Conservation (phyloP, 345 rosid species). For the Tarenaya hassleriana region DNA sequence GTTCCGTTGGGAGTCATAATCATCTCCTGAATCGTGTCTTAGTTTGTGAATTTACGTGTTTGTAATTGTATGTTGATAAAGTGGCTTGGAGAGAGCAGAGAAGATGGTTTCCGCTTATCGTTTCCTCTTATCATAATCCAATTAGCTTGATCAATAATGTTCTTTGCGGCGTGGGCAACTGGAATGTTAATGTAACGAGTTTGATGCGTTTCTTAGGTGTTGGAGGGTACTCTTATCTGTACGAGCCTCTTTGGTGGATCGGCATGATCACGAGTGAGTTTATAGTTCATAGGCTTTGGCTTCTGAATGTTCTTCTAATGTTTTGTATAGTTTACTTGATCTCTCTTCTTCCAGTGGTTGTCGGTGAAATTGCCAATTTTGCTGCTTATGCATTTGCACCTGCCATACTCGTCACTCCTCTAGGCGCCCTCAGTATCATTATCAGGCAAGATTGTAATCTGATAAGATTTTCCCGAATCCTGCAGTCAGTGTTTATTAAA, state of each 20-base stretch:
- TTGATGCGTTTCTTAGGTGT: constrained; percentile 45
- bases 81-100: too few species aligned
- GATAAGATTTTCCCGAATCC: background rate
- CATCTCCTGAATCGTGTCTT: constrained; percentile 3
- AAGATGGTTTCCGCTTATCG: too few species aligned
- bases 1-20: background rate
- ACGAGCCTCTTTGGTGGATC: constrained; percentile 97
- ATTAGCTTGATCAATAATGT: too few species aligned
- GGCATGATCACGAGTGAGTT: constrained; percentile 97
- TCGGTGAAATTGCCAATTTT: constrained; percentile 95
- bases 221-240: constrained; percentile 92
- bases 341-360: constrained; percentile 52
- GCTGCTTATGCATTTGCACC: constrained; percentile 99
- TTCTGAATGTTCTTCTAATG: constrained; percentile 3
- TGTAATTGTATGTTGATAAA: background rate
- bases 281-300: background rate
- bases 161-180: too few species aligned
- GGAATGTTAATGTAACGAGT: too few species aligned
- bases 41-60: background rate
- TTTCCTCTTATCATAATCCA: background rate
- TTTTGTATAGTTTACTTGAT: background rate
- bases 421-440: constrained; percentile 93
- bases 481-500: background rate
- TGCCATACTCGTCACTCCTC: constrained; percentile 93
- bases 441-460: constrained; percentile 45